A percentile compares a stretch with the other conserved stretches of the same genome.
phyloP scores from a whole-genome alignment of 352 stramenopile species.

The Peronosclerospora sorghi region DNA sequence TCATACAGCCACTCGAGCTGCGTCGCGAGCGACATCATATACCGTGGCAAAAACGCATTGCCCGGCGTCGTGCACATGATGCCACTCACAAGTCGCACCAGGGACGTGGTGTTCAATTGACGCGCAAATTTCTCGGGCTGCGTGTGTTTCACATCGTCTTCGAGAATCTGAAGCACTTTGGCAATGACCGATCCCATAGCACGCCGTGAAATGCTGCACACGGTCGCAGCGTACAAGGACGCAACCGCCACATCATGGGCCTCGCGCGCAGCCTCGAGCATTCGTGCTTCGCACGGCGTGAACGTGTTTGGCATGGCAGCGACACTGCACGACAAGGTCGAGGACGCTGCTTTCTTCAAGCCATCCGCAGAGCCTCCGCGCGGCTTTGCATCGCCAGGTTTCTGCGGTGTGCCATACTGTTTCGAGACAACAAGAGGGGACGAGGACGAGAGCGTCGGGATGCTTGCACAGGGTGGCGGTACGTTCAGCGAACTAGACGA shows the following conservation, averaged over 20 bases:
- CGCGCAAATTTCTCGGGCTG: slow-evolving; percentile 42
- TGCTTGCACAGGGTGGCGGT: no score
- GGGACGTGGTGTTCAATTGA: slow-evolving; percentile 58
- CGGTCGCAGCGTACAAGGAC: slow-evolving; percentile 69
- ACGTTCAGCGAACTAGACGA: no score
- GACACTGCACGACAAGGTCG: slow-evolving; percentile 12
- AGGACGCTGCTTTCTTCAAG: slow-evolving; percentile 6
- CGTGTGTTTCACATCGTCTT: slow-evolving; percentile 68
- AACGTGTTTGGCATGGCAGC: slow-evolving; percentile 23
- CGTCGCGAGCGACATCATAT: slow-evolving; percentile 77
- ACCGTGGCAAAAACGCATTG: slow-evolving; percentile 65
- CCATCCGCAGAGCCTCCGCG: slow-evolving; percentile 13
- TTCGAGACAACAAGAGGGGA: slow-evolving; percentile 25
- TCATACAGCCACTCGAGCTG: slow-evolving; percentile 71
- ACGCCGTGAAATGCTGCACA: slow-evolving; percentile 69
- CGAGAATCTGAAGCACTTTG: slow-evolving; percentile 68
- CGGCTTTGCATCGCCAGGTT: slow-evolving; percentile 16
- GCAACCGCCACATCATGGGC: slow-evolving; percentile 55
- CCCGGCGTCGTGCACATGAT: slow-evolving; percentile 66
- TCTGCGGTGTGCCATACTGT: slow-evolving; percentile 18
- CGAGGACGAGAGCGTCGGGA: slow-evolving; percentile 25
- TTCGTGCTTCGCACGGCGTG: slow-evolving; percentile 38
- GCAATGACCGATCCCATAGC: slow-evolving; percentile 76
- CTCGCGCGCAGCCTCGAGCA: slow-evolving; percentile 45
- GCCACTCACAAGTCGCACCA: slow-evolving; percentile 55